Base-by-base conservation (phyloP, 352 stramenopile species). In the Nothophytophthora sp. region DNA sequence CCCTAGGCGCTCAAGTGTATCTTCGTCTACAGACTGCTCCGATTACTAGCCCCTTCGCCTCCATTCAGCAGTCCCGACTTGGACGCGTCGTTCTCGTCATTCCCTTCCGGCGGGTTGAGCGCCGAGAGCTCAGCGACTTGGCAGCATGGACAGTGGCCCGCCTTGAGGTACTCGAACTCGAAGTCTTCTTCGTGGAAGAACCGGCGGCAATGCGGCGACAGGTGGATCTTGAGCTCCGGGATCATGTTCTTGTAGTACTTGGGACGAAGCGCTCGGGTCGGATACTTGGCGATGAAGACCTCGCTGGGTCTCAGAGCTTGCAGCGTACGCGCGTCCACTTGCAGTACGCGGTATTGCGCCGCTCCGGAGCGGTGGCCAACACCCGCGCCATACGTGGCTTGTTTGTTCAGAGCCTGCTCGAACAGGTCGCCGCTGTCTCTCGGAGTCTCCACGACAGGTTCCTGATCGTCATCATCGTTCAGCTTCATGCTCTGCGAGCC, bases 101-200 rank as follows among this genome's bases (percentile, higher is more conserved):
- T 63, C 1, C 34, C 24, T 33, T 49, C 25, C 1, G 45, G 38
- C 11, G 50, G 50, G 18, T 72, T 61, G 7, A 72, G 47, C 22
- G 70, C 43, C 15, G 70, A 54, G 38, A 86, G 69, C 47, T 92
- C 80, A 13, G 59, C 19, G 4, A 89, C 52, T 27, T 90, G 82
- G 43, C 88, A 97, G 64, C 88, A 96, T 13, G 89, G 91, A 58
- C 93, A 98, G 30, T 80, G 51, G 22, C 84, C 83, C 6, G 85
- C 71, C 47, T 86, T 91, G 19, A 98, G 73, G 53, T 97, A 93
- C 40, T 91, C 87, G 36, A 97, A 96, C 74, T 98, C 95, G 56
- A 98, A 98, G 67, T 98, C 91, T 63, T 98, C 87, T 50, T 97
- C 87, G 67, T 98, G 88, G 73, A 98, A 98, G 48, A 98, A 98